Base-by-base conservation (phyloP, 2,329 filamentous ascomycete genomes). In the Chaetomium sp. region DNA sequence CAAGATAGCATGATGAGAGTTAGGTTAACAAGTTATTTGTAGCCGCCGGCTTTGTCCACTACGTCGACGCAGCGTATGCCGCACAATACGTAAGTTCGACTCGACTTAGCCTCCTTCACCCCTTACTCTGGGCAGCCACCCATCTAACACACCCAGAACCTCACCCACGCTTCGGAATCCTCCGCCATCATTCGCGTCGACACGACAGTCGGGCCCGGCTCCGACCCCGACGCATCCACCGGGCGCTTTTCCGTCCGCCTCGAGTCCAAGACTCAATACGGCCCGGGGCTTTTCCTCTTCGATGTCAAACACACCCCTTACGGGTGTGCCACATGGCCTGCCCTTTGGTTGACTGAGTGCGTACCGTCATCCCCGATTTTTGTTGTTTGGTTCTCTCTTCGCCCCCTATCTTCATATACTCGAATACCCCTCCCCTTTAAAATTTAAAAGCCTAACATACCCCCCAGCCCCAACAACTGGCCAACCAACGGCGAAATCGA, bases 231-330 rank as follows among this genome's bases (percentile, higher is more conserved):
- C 59, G 78, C 81, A 14, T 76, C 76, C 2, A 81, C 76, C 0
- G 84, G 83, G 49, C 81, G 84, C 27, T 80, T 80, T 69, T 85
- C 82, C 0, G 82, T 86, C 11, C 81, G 84, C 11, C 71, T 86
- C 54, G 76, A 81, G 58, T 86, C 83, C 38, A 84, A 80, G 64
- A 72, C 68, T 45, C 78, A 78, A 45, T 87, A 85, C 68, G 69
- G 82, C 63, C 70, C 66, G n/a, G 84, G 84, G 0, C 77, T 87
- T n/a, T 87, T 86, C 70, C 72, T 87, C 63, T 87, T 87, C 63
- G 82, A 87, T 64, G 74, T 87, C 60, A 74, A 78, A 58, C 84
- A 86, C 69, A 80, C 79, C 0, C 84, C 84, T 0, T 80, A 75
- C 62, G 84, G 82, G 43, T 87, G 84, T 64, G 82, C 76, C 3